A percentile compares a stretch with the other conserved stretches of the same genome.
Evolutionary conservation across 495 filamentous ascomycete species (phyloP).

Genomic region (Hypoxylon fragiforme): DNA sequence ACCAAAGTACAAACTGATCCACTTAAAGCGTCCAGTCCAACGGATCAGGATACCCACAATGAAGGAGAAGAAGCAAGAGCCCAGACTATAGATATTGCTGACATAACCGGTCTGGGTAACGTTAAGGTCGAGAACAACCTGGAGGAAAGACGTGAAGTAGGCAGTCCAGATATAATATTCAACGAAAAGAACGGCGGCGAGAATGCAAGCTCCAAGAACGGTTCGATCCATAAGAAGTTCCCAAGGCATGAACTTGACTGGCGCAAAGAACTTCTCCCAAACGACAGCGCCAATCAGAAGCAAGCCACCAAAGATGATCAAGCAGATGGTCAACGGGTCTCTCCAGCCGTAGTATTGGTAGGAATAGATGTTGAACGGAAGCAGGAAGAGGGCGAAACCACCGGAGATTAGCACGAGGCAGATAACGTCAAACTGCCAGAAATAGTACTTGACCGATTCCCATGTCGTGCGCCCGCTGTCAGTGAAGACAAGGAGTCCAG

Average conservation of each 20-base stretch:
- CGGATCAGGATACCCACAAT: slow-evolving; percentile 60
- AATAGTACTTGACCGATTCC: slow-evolving; percentile 57
- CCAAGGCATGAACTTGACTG: slow-evolving; percentile 60
- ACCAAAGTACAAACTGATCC: slow-evolving; percentile 54
- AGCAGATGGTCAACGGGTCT: slow-evolving; percentile 56
- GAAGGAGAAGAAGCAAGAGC: slow-evolving; percentile 56
- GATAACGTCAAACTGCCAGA: slow-evolving; percentile 59
- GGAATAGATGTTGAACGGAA: slow-evolving; percentile 61
- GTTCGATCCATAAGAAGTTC: slow-evolving; percentile 61
- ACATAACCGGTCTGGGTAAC: slow-evolving; percentile 56
- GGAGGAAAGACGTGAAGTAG: slow-evolving; percentile 63
- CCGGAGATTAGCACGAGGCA: slow-evolving; percentile 58
- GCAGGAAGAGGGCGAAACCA: slow-evolving; percentile 62
- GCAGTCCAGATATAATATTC: slow-evolving; percentile 63
- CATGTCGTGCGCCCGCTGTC: slow-evolving; percentile 51
- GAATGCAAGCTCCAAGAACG: slow-evolving; percentile 59
- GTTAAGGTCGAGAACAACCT: slow-evolving; percentile 60
- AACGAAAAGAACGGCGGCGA: slow-evolving; percentile 58
- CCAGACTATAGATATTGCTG: slow-evolving; percentile 53
- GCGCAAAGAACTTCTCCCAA: slow-evolving; percentile 60
- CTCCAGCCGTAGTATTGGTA: slow-evolving; percentile 54
- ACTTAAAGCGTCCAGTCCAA: slow-evolving; percentile 61
- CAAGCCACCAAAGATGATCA: slow-evolving; percentile 58
- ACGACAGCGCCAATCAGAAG: slow-evolving; percentile 57
- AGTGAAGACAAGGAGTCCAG: slow-evolving; percentile 45